Conservation (phyloP, 1,284 basidiomycete genomes). For the Cryptococcus sp. region DNA sequence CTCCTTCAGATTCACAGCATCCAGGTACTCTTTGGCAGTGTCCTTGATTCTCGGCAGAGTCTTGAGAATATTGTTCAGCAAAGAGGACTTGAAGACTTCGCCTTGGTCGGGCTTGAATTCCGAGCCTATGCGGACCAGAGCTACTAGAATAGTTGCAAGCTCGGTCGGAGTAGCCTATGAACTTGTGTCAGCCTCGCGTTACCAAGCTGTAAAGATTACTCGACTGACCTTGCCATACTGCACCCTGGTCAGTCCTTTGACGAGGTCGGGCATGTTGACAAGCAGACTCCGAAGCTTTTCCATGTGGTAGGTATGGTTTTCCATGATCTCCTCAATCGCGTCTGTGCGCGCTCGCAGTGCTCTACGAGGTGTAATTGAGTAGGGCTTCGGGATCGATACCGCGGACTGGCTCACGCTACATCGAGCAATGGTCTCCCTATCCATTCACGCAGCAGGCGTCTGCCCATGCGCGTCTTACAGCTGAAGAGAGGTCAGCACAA, state of each 20-base stretch:
- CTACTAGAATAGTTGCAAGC: slow-evolving; percentile 71
- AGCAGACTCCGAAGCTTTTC: slow-evolving; percentile 69
- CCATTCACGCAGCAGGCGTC: slow-evolving; percentile 80
- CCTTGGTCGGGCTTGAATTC: slow-evolving; percentile 64
- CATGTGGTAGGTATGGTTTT: slow-evolving; percentile 60
- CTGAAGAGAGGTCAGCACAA: slow-evolving; percentile 1
- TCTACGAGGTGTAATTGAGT: slow-evolving; percentile 52
- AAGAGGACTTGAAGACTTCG: slow-evolving; percentile 63
- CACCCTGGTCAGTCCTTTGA: slow-evolving; percentile 82
- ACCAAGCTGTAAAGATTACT: background rate
- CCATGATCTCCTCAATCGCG: slow-evolving; percentile 78
- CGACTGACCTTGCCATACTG: slow-evolving; percentile 77
- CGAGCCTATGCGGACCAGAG: slow-evolving; percentile 71
- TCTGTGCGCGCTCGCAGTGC: slow-evolving; percentile 73
- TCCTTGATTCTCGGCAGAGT: slow-evolving; percentile 67
- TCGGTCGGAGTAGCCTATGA: slow-evolving; percentile 79
- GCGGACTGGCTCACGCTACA: slow-evolving; percentile 59
- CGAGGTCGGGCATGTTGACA: slow-evolving; percentile 80
- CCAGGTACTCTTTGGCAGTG: slow-evolving; percentile 63
- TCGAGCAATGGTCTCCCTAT: slow-evolving; percentile 81
- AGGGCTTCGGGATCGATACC: background rate
- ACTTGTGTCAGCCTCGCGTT: background rate
- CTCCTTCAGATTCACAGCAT: slow-evolving; percentile 63
- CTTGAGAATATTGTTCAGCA: slow-evolving; percentile 73
- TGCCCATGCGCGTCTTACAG: slow-evolving; percentile 85